A percentile compares a stretch with the other conserved stretches of the same genome.
Evolutionary conservation across 306 rosid species (phyloP).

Genomic region (Datisca glomerata): DNA sequence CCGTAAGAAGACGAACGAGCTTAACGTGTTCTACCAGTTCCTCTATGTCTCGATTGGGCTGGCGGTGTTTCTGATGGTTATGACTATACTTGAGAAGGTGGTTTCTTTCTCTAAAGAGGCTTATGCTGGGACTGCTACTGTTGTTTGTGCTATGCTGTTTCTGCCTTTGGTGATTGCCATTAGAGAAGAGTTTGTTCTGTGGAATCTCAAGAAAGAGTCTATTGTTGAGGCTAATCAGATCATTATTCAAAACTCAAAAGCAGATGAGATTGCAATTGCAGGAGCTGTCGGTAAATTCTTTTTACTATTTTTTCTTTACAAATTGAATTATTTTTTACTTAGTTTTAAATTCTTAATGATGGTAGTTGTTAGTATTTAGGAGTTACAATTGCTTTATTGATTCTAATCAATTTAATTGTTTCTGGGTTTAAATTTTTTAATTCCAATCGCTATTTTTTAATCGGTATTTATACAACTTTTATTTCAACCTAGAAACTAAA

Average conservation of each 20-base stretch:
- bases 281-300: too few relatives aligned
- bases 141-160: slow-evolving; percentile 26
- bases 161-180: slow-evolving; percentile 36
- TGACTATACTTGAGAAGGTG: slow-evolving; percentile 38
- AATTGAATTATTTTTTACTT: too few relatives aligned
- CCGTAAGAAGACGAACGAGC: slow-evolving; percentile 22
- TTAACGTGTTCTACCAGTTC: slow-evolving; percentile 35
- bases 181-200: slow-evolving; percentile 26
- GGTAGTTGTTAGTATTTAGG: too few relatives aligned
- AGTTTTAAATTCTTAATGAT: too few relatives aligned
- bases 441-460: too few relatives aligned
- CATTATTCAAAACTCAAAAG: neutral
- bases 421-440: too few relatives aligned
- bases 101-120: slow-evolving; percentile 19
- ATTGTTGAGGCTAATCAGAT: neutral
- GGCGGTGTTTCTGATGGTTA: slow-evolving; percentile 48
- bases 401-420: too few relatives aligned
- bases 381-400: too few relatives aligned
- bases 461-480: too few relatives aligned
- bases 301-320: too few relatives aligned
- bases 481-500: too few relatives aligned
- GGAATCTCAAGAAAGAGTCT: slow-evolving; percentile 15
- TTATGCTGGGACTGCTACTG: slow-evolving; percentile 20
- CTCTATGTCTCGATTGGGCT: slow-evolving; percentile 50
- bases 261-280: too few relatives aligned